Conservation (phyloP, 176 grass and related monocot genomes). For the Poa annua region DNA sequence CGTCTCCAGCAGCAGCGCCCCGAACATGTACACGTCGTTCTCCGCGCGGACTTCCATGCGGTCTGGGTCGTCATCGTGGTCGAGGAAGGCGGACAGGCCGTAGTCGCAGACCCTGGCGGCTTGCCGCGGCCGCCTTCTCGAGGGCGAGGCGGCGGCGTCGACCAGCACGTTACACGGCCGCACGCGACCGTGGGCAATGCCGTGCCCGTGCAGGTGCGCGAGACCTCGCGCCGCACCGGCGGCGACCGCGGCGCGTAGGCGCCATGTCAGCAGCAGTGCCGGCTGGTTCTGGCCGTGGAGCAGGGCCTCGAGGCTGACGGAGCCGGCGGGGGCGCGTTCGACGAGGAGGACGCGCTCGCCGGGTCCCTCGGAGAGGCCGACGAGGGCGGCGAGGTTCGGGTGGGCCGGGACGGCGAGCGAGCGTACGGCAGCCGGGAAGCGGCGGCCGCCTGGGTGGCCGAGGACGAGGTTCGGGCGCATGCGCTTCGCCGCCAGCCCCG, state of each 20-base stretch:
- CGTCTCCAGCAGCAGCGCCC: slow-evolving; percentile 69
- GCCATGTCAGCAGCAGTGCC: slow-evolving; percentile 41
- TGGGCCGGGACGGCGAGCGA: slow-evolving; percentile 62
- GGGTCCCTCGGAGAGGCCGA: slow-evolving; percentile 67
- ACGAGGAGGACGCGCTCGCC: slow-evolving; percentile 70
- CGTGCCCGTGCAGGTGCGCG: slow-evolving; percentile 62
- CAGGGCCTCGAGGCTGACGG: slow-evolving; percentile 40
- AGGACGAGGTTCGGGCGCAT: slow-evolving; percentile 67
- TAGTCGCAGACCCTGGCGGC: slow-evolving; percentile 61
- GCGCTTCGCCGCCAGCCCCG: slow-evolving; percentile 64
- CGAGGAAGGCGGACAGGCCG: slow-evolving; percentile 53
- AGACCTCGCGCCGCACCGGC: slow-evolving; percentile 61
- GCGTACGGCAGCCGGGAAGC: slow-evolving; percentile 56
- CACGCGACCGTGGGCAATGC: slow-evolving; percentile 55
- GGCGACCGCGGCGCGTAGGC: slow-evolving; percentile 45
- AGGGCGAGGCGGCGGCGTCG: neutral
- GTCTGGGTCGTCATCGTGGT: neutral
- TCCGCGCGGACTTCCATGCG: slow-evolving; percentile 44
- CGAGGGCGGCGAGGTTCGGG: slow-evolving; percentile 52
- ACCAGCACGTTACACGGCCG: slow-evolving; percentile 61
- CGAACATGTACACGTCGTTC: slow-evolving; percentile 79
- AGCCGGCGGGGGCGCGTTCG: slow-evolving; percentile 42
- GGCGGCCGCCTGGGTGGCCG: slow-evolving; percentile 55
- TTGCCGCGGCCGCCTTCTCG: neutral
- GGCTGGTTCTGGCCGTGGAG: neutral